Conservation (phyloP, 345 rosid species). For the Citrus unshiu region DNA sequence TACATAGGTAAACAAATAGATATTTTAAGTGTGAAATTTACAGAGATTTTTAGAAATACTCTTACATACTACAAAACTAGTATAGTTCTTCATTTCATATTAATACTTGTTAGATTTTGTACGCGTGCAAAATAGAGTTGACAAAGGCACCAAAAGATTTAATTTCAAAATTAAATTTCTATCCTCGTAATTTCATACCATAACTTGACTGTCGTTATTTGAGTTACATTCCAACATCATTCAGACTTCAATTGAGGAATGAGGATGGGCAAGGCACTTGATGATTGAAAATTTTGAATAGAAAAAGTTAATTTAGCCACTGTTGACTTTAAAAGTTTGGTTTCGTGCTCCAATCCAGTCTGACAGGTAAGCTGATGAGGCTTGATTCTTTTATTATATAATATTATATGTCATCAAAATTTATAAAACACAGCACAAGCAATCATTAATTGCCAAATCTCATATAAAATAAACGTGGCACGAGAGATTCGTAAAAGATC, state of each 20-base stretch:
- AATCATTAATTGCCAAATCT: not conserved
- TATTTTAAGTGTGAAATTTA: too few relatives aligned
- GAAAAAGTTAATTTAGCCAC: not conserved
- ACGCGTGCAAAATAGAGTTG: not conserved
- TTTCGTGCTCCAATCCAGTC: not conserved
- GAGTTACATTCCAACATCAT: too few relatives aligned
- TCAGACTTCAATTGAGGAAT: not conserved
- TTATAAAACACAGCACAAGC: not conserved
- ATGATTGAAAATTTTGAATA: not conserved
- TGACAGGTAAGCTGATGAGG: not conserved
- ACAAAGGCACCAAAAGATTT: not conserved
- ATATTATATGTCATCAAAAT: not conserved
- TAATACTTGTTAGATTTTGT: too few relatives aligned
- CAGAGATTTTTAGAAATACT: too few relatives aligned
- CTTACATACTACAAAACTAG: not conserved
- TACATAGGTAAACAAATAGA: too few relatives aligned
- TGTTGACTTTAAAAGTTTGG: not conserved
- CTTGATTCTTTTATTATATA: not conserved
- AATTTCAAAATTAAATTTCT: not conserved
- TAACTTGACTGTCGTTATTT: not conserved
- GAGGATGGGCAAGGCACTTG: not conserved
- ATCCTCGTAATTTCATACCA: not conserved
- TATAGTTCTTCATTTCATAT: not conserved
- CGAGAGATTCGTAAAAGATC: fast-evolving
- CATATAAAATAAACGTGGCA: fast-evolving